Evolutionary conservation across 2,329 filamentous ascomycete species (phyloP), one percentile per base, ranked within the genome.

Genomic region (Pseudocercospora vitis): DNA sequence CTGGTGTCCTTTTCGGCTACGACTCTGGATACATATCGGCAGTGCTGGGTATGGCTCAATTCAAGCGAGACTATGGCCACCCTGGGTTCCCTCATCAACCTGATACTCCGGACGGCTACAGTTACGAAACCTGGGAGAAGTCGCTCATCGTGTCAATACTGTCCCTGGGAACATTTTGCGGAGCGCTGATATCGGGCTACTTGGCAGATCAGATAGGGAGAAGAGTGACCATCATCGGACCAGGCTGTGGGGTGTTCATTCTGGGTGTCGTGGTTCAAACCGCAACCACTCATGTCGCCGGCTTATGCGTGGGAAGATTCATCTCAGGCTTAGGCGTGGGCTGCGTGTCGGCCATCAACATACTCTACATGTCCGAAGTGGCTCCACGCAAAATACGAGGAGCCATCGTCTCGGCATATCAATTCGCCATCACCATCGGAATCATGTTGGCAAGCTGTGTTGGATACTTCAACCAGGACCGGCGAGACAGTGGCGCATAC

Each of bases 381-480:
- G 68, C 68, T 12, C 70, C 86, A 54, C 81, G 80, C 71, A 89
- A 88, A 71, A 85, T 94, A 57, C 83, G 88, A 65, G 88, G 88
- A 65, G 85, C 87, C 48, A 82, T 91, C 45, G 88, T 92, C 12
- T 85, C 86, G 0, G 86, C 85, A 11, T 92, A 91, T 75, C 88
- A 91, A 66, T 91, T 91, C 77, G 89, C 85, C 68, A 85, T 92
- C 70, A 91, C 88, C 52, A 81, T 91, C 60, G 89, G 89, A 71
- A 76, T 94, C 60, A 79, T 94, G 69, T 73, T 92, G 56, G 88
- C 88, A 16, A 82, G 86, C 3, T 84, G 83, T 62, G 83, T 95
- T 63, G 83, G 86, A 70, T 91, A 94, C 69, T 85, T 73, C 39
- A 89, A 86, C 48, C 74, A 89, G 71, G 65, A 83, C 59, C 78